Conservation (phyloP, 768 basidiomycete species). For the Sporobolomyces roseus region DNA sequence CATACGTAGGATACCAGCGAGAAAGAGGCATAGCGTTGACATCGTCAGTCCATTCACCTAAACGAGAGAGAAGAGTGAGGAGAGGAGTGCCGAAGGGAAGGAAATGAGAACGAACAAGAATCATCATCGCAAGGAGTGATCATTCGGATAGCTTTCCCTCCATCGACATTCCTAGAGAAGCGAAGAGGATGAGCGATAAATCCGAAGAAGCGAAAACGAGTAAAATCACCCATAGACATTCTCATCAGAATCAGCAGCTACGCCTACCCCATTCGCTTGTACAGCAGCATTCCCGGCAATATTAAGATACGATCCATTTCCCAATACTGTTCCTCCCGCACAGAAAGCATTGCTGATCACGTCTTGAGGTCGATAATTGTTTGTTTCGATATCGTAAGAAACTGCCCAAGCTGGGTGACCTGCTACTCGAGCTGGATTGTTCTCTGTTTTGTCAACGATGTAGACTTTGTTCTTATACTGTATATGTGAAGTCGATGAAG, state of each 20-base stretch:
- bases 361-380: constrained; percentile 66
- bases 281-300: constrained; percentile 44
- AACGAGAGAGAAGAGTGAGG: constrained; percentile 68
- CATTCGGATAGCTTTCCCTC: constrained; percentile 47
- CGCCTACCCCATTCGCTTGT: constrained; percentile 37
- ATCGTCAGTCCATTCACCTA: constrained; percentile 54
- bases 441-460: constrained; percentile 68
- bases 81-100: constrained; percentile 13
- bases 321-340: constrained; percentile 39
- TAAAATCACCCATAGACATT: constrained; percentile 62
- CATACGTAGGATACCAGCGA: constrained; percentile 70
- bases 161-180: constrained; percentile 54
- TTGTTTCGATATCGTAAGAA: constrained; percentile 57
- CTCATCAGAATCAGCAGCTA: constrained; percentile 44
- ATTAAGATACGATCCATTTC: constrained; percentile 44
- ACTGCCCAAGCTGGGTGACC: constrained; percentile 56
- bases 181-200: neutral
- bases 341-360: constrained; percentile 60
- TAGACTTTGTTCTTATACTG: constrained; percentile 55
- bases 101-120: constrained; percentile 55
- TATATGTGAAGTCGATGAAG: no score
- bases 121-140: constrained; percentile 70
- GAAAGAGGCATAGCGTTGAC: constrained; percentile 21
- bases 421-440: constrained; percentile 62
- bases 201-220: neutral